phyloP scores from a whole-genome alignment of 257 asterid species.

The Solanum phureja region DNA sequence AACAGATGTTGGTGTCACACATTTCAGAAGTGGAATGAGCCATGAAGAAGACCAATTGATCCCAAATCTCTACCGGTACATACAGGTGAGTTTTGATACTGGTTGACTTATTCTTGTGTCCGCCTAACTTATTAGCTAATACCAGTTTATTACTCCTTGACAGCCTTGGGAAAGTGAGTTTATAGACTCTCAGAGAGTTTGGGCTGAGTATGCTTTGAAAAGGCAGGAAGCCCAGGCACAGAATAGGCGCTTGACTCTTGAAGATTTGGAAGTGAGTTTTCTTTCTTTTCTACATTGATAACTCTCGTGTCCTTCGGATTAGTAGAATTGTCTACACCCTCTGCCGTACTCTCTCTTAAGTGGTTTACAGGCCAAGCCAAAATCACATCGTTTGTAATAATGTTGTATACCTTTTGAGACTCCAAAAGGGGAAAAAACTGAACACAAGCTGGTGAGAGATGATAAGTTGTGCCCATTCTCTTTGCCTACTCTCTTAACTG shows the following conservation, averaged over 20 bases:
- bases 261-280: constrained; percentile 84
- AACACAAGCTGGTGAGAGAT: background rate
- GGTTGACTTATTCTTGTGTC: background rate
- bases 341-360: background rate
- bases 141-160: background rate
- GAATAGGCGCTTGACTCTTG: constrained; percentile 90
- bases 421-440: background rate
- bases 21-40: constrained; percentile 98
- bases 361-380: background rate
- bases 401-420: background rate
- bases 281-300: background rate
- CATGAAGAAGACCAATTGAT: constrained; percentile 97
- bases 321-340: background rate
- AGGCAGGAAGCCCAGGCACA: constrained; percentile 99
- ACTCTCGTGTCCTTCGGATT: background rate
- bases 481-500: background rate
- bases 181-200: constrained; percentile 97
- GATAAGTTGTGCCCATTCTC: background rate
- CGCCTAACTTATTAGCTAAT: background rate
- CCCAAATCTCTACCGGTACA: constrained; percentile 95
- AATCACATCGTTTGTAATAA: background rate
- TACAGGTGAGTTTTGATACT: constrained; percentile 48
- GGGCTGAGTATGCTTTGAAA: constrained; percentile 99
- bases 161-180: constrained; percentile 99
- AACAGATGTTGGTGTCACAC: constrained; percentile 97